A percentile compares a stretch with the other conserved stretches of the same genome.
phyloP scores from a whole-genome alignment of 2,329 filamentous ascomycete genomes.

The Botrytis fragariae region DNA sequence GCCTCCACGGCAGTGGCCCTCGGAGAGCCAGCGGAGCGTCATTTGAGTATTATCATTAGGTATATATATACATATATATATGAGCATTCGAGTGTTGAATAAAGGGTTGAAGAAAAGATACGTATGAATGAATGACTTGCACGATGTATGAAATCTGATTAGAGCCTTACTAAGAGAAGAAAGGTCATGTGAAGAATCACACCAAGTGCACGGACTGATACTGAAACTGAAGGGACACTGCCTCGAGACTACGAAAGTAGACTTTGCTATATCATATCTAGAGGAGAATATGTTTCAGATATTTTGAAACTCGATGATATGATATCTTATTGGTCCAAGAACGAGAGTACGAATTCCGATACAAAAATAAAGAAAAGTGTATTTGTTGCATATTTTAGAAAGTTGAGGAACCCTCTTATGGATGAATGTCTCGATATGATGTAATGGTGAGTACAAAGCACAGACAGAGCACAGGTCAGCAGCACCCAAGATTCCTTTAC shows the following conservation, averaged over 20 bases:
- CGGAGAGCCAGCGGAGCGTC: too few relatives aligned
- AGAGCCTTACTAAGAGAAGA: too few relatives aligned
- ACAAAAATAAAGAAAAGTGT: not conserved
- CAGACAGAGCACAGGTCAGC: not conserved
- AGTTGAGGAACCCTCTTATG: not conserved
- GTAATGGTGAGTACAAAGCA: not conserved
- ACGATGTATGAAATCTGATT: not conserved
- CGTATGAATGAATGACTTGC: not conserved
- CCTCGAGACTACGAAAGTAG: not conserved
- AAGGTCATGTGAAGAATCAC: not conserved
- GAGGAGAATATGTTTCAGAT: not conserved
- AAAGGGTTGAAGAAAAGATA: not conserved
- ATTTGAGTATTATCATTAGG: too few relatives aligned
- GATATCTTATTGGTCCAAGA: not conserved
- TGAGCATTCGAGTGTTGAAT: not conserved
- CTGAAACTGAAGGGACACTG: not conserved
- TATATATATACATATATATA: too few relatives aligned
- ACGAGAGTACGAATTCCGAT: not conserved
- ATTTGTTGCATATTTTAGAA: not conserved
- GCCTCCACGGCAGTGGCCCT: too few relatives aligned
- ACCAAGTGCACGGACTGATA: not conserved
- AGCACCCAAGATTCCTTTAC: not conserved
- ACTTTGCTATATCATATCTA: not conserved
- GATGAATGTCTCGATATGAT: not conserved
- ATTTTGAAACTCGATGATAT: not conserved